Evolutionary conservation across 345 rosid species (phyloP).

Genomic region (sweet orange (Citrus sinensis)): DVS_A1.0 CM039162.1:24068001-24068500

Average conservation of each 20-base stretch:
- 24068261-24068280: conserved; percentile 61
- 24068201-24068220: conserved; percentile 88
- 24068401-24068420: not conserved
- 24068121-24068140: not conserved
- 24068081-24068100: not conserved
- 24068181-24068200: conserved; percentile 69
- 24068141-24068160: not conserved
- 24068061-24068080: not conserved
- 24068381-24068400: conserved; percentile 41
- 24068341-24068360: not conserved
- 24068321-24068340: not conserved
- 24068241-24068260: conserved; percentile 63
- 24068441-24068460: conserved; percentile 13
- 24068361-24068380: not conserved
- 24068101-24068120: not conserved
- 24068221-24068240: conserved; percentile 84
- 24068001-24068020: not conserved
- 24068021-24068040: not conserved
- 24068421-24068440: not conserved
- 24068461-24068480: conserved; percentile 6
- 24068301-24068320: not conserved
- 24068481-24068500: conserved; percentile 9
- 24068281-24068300: conserved; percentile 67
- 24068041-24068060: conserved; percentile 2
- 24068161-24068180: conserved; percentile 25